These are phyloP conservation scores for Scleroderma citrinum DNA, from an alignment of 768 basidiomycete species.

Conservation along the genomic window DNA sequence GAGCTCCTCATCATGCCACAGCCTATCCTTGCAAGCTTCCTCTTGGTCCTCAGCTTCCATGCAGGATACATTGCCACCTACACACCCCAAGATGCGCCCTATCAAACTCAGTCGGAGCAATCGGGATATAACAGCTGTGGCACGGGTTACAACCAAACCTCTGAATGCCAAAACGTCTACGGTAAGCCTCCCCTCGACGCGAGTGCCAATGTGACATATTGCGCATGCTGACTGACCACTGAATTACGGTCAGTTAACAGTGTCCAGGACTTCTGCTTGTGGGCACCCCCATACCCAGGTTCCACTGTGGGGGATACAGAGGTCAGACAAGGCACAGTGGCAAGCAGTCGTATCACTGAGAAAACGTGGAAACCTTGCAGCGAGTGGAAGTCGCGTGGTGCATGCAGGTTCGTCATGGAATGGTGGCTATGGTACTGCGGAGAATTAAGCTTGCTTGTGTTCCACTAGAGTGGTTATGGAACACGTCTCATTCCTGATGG, in stretches of 20 bases:
- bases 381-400: slow-evolving; percentile 53
- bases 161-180: slow-evolving; percentile 63
- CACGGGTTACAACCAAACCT: slow-evolving; percentile 44
- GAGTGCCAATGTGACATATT: background rate
- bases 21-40: slow-evolving; percentile 15
- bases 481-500: slow-evolving; percentile 68
- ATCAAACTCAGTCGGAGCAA: slow-evolving; percentile 52
- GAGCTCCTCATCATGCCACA: slow-evolving; percentile 9
- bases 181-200: slow-evolving; percentile 30
- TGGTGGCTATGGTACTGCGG: background rate
- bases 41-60: slow-evolving; percentile 15
- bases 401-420: slow-evolving; percentile 28
- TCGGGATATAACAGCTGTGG: slow-evolving; percentile 64
- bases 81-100: slow-evolving; percentile 43
- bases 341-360: slow-evolving; percentile 8
- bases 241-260: slow-evolving; percentile 43
- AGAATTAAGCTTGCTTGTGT: background rate
- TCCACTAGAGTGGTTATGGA: slow-evolving; percentile 47
- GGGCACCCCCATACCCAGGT: slow-evolving; percentile 45
- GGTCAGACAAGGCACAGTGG: slow-evolving; percentile 29
- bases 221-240: background rate
- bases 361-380: slow-evolving; percentile 19
- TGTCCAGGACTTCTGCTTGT: slow-evolving; percentile 50
- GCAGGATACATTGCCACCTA: slow-evolving; percentile 39
- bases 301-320: slow-evolving; percentile 58